Evolutionary conservation across 805 yeast genomes (phyloP), one percentile per base, ranked within the genome.

Genomic region (Torulaspora delbrueckii): DNA sequence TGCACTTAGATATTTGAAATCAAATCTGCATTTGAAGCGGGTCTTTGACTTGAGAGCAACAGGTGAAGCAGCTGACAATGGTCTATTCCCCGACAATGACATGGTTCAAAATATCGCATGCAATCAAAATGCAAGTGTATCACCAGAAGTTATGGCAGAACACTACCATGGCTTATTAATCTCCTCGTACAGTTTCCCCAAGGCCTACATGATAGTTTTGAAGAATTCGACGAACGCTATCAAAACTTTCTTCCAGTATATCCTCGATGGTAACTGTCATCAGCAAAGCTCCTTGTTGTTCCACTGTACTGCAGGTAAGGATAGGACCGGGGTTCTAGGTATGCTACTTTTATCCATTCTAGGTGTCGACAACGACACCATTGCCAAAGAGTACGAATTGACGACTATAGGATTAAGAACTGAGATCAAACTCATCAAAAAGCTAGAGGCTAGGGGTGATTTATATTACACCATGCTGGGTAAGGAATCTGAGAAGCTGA

Each of bases 221-320:
- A 67, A 61, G 4, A 55, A 65, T 18, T 89, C 87, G 0, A 60
- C 64, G 1, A 60, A 56, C 3, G 69, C 78, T 4, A 82, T 76
- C 58, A 70, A 67, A 37, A 59, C 60, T 7, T 73, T 86, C 26
- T 77, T 86, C 55, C 62, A 67, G 38, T 77, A 71, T 56, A 67
- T 87, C 38, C 69, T 81, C 37, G 86, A 83, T 46, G 61, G 52
- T 5, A 32, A 44, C n/a, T 48, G 51, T 24, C 40, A 51, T 23
- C 37, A 70, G 33, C 74, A 79, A 3, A 62, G 67, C n/a, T 75
- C 77, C 2, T 66, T 87, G 47, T 64, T 83, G 8, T 78, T 81
- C 62, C 91, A 86, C 59, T 87, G 95, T 65, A 78, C 90, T 3
- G 91, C 91, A 1, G 96, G 96, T 2, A 87, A 86, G 62, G 96